phyloP scores from a whole-genome alignment of 176 grass and related monocot species.

The Lolium multiflorum region DNA sequence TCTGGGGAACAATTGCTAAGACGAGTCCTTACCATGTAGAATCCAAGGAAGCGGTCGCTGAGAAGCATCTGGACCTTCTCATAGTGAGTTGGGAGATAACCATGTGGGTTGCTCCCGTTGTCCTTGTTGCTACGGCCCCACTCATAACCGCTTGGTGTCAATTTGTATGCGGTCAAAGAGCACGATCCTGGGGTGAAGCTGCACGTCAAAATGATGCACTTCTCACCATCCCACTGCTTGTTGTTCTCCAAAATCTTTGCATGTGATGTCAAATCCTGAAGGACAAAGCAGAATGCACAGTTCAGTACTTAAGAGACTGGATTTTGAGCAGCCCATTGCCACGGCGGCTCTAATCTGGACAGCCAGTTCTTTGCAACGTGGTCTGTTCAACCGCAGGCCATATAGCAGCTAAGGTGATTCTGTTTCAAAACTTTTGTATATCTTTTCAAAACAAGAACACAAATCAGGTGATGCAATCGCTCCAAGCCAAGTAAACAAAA shows the following conservation, averaged over 20 bases:
- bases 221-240: constrained; percentile 98
- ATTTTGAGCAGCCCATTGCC: constrained; percentile 13
- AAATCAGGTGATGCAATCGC: background rate
- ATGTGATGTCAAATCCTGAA: constrained; percentile 87
- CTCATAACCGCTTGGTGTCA: constrained; percentile 93
- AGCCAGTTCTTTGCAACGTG: background rate
- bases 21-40: constrained; percentile 80
- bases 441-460: background rate
- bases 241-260: constrained; percentile 85
- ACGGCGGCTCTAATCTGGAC: background rate
- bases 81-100: constrained; percentile 90
- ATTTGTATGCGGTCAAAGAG: constrained; percentile 92
- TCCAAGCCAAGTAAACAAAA: background rate
- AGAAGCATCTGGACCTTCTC: constrained; percentile 99
- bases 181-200: constrained; percentile 96
- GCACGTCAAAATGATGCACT: constrained; percentile 96
- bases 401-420: background rate
- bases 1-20: background rate
- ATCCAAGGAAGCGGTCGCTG: constrained; percentile 96
- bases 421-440: background rate
- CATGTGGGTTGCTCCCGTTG: constrained; percentile 95
- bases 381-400: background rate
- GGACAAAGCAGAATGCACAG: constrained; percentile 32
- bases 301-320: background rate
- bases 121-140: constrained; percentile 98